Evolutionary conservation across 768 basidiomycete species (phyloP).

Genomic region (Suillus decipiens): DNA sequence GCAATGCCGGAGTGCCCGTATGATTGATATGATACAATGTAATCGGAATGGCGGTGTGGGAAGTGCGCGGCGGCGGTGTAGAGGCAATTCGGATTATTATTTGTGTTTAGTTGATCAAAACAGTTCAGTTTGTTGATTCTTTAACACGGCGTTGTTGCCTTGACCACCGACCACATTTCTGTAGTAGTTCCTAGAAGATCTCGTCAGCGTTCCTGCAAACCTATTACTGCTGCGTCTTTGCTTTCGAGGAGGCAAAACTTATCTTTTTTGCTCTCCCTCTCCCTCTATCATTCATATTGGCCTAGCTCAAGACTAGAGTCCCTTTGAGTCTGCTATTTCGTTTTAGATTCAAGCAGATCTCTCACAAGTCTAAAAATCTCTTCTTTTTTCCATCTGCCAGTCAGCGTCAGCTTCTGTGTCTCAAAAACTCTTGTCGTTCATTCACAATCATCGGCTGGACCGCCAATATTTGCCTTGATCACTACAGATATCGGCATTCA

Average conservation of each 20-base stretch:
- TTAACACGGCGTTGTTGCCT: constrained; percentile 45
- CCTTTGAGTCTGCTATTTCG: constrained; percentile 1
- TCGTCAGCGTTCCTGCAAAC: constrained; percentile 30
- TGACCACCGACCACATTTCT: constrained; percentile 48
- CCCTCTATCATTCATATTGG: constrained; percentile 2
- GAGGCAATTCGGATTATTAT: neutral
- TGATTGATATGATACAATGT: neutral
- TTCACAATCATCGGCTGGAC: constrained; percentile 54
- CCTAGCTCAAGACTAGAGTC: constrained; percentile 1
- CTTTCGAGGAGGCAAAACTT: constrained; percentile 1
- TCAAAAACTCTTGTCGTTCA: constrained; percentile 13
- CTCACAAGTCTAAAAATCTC: neutral
- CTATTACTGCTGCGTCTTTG: constrained; percentile 3
- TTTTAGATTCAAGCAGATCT: constrained; percentile 3
- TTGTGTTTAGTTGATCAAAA: neutral
- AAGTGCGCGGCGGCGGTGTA: constrained; percentile 7
- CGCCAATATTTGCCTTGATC: constrained; percentile 38
- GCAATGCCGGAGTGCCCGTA: neutral
- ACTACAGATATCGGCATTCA: constrained; percentile 31
- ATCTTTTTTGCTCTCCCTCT: constrained; percentile 4
- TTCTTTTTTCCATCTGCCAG: constrained; percentile 2
- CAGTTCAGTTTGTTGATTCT: constrained; percentile 5
- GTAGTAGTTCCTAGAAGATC: constrained; percentile 30
- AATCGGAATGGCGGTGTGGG: constrained; percentile 3
- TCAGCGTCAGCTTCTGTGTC: neutral